Percentiles rank a stretch among this genome's conserved stretches.
Evolutionary conservation across 345 rosid genomes (phyloP).

Genomic region (Ceriops tagal): DNA sequence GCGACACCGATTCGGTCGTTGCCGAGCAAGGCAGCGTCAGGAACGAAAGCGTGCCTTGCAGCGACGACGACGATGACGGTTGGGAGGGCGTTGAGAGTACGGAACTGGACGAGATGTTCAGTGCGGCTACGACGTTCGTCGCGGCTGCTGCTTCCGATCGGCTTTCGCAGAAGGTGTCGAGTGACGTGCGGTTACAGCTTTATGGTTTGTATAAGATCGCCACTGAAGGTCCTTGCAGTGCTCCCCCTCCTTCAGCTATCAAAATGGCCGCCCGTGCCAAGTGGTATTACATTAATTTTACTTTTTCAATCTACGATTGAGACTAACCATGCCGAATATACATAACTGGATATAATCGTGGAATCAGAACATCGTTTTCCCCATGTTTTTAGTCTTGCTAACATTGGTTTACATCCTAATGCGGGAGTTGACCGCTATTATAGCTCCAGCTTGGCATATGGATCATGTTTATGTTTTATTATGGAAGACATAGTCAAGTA

Average conservation of each 20-base stretch:
- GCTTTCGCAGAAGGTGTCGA: slow-evolving; percentile 37
- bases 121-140: slow-evolving; percentile 77
- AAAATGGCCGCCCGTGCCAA: slow-evolving; percentile 93
- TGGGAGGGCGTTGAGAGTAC: slow-evolving; percentile 98
- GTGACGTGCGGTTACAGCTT: slow-evolving; percentile 67
- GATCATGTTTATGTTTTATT: no score
- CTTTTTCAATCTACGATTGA: no score
- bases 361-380: no score
- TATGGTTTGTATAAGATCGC: slow-evolving; percentile 90
- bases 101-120: slow-evolving; percentile 78
- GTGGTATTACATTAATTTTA: slow-evolving; percentile 43
- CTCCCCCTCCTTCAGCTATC: slow-evolving; percentile 84
- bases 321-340: no score
- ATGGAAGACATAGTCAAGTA: no score
- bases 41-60: slow-evolving; percentile 46
- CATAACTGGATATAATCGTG: no score
- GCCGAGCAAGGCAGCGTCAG: slow-evolving; percentile 83
- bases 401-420: no score
- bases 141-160: slow-evolving; percentile 49
- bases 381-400: no score
- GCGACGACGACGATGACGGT: slow-evolving; percentile 47
- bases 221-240: slow-evolving; percentile 81
- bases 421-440: background rate
- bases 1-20: slow-evolving; percentile 47
- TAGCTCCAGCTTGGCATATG: no score